These are phyloP conservation scores for Millerozyma miso DNA, from an alignment of 805 yeast genomes.

Conservation along the genomic window DNA sequence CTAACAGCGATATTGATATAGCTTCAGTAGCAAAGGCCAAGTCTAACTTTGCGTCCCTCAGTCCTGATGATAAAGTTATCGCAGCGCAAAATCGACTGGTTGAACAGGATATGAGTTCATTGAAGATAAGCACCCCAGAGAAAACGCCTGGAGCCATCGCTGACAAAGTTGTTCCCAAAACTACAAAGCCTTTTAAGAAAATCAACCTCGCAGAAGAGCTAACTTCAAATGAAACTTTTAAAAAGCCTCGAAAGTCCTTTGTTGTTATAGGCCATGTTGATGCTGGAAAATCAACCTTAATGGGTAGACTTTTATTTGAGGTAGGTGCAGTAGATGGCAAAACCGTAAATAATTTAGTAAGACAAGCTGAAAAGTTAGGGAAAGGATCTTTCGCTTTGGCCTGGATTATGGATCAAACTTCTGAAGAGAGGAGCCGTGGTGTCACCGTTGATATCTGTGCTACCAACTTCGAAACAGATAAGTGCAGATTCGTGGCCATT, in stretches of 20 bases:
- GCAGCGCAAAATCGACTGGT: conserved; percentile 52
- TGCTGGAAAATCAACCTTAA: conserved; percentile 77
- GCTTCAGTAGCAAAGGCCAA: conserved; percentile 38
- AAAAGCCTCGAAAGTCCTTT: conserved; percentile 60
- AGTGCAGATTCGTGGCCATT: conserved; percentile 59
- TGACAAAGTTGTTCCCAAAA: conserved; percentile 10
- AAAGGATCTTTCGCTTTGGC: conserved; percentile 80
- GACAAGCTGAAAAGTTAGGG: conserved; percentile 64
- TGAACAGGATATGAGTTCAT: conserved; percentile 25
- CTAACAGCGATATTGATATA: conserved; percentile 36
- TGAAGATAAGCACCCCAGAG: conserved; percentile 17
- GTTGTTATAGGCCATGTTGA: conserved; percentile 86
- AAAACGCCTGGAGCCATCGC: conserved; percentile 1
- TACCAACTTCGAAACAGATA: conserved; percentile 56
- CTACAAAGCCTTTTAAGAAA: conserved; percentile 41
- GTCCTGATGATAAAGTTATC: conserved; percentile 76
- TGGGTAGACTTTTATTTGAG: conserved; percentile 70
- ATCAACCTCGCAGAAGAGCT: conserved; percentile 41
- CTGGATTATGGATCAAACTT: conserved; percentile 80
- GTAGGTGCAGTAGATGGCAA: conserved; percentile 62
- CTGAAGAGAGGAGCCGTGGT: conserved; percentile 71
- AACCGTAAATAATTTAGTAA: conserved; percentile 56
- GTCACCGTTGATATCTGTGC: conserved; percentile 77
- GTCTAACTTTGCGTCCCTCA: conserved; percentile 58
- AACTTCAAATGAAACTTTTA: conserved; percentile 21